Evolutionary conservation across 805 yeast genomes (phyloP).

Genomic region (Limtongia smithiae): DNA sequence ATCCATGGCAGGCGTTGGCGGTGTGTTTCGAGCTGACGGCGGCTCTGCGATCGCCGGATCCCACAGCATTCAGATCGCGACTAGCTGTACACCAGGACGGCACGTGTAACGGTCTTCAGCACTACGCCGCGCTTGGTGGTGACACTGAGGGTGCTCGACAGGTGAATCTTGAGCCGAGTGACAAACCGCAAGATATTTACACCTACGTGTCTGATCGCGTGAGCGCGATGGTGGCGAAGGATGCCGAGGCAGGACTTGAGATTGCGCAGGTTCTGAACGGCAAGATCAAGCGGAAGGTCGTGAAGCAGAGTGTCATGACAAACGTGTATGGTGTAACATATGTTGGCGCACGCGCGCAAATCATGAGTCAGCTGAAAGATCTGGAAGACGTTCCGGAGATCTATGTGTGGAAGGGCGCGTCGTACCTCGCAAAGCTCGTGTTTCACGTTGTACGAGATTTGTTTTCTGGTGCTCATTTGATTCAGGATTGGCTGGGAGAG

Average conservation of each 20-base stretch:
- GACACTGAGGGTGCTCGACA: conserved; percentile 62
- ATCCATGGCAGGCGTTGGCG: conserved; percentile 62
- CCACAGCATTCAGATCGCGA: conserved; percentile 48
- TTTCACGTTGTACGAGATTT: conserved; percentile 80
- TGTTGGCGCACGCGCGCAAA: conserved; percentile 88
- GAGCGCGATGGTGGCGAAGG: conserved; percentile 46
- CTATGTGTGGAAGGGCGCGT: conserved; percentile 44
- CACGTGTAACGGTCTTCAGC: conserved; percentile 65
- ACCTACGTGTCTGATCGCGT: conserved; percentile 54
- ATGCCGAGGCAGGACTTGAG: conserved; percentile 36
- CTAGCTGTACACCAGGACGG: conserved; percentile 66
- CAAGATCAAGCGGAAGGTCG: conserved; percentile 76
- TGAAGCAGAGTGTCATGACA: conserved; percentile 97
- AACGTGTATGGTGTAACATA: conserved; percentile 96
- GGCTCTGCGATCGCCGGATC: conserved; percentile 50
- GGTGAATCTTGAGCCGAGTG: conserved; percentile 55
- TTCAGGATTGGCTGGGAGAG: conserved; percentile 94
- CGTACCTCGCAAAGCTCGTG: conserved; percentile 72
- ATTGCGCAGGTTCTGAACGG: conserved; percentile 49
- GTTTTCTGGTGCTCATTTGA: conserved; percentile 86
- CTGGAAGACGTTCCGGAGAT: conserved; percentile 50
- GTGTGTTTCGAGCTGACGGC: conserved; percentile 52
- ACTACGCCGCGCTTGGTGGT: conserved; percentile 69
- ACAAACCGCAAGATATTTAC: conserved; percentile 61
- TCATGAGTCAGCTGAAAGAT: conserved; percentile 68